phyloP scores from a whole-genome alignment of 306 rosid species.

The Comarum palustre region DNA sequence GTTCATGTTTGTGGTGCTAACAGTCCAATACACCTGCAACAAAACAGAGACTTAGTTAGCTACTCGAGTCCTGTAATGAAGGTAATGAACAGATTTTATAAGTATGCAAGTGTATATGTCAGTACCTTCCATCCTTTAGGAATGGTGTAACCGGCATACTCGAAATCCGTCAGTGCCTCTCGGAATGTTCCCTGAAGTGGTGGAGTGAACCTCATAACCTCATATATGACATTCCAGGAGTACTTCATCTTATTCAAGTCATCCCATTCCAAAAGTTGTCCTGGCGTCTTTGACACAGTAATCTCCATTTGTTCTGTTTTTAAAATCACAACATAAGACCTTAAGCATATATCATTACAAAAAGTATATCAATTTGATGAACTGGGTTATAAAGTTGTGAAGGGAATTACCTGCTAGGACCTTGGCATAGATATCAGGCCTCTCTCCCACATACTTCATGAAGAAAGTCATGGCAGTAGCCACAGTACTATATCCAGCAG shows the following conservation, averaged over 20 bases:
- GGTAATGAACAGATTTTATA: background rate
- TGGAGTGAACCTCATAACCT: constrained; percentile 40
- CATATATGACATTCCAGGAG: constrained; percentile 35
- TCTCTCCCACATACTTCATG: constrained; percentile 24
- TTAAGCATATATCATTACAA: background rate
- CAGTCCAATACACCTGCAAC: constrained; percentile 31
- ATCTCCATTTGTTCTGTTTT: constrained; percentile 36
- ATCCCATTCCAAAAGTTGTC: constrained; percentile 33
- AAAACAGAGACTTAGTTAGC: background rate
- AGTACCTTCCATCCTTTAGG: constrained; percentile 45
- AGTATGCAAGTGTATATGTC: background rate
- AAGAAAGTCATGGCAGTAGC: constrained; percentile 27
- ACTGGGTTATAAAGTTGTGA: background rate
- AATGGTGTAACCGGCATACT: constrained; percentile 35
- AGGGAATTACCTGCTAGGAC: constrained; percentile 36
- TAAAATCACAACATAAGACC: background rate
- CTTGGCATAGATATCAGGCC: constrained; percentile 40
- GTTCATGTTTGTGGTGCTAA: constrained; percentile 26
- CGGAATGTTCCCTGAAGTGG: constrained; percentile 45
- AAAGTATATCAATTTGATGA: background rate
- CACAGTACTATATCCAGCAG: constrained; percentile 23
- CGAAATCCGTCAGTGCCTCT: constrained; percentile 30
- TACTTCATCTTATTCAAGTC: constrained; percentile 40
- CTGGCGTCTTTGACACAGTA: constrained; percentile 17
- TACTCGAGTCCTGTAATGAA: background rate